Evolutionary conservation across 2,329 filamentous ascomycete genomes (phyloP).

Genomic region (Atkinsonella hypoxylon): DNA sequence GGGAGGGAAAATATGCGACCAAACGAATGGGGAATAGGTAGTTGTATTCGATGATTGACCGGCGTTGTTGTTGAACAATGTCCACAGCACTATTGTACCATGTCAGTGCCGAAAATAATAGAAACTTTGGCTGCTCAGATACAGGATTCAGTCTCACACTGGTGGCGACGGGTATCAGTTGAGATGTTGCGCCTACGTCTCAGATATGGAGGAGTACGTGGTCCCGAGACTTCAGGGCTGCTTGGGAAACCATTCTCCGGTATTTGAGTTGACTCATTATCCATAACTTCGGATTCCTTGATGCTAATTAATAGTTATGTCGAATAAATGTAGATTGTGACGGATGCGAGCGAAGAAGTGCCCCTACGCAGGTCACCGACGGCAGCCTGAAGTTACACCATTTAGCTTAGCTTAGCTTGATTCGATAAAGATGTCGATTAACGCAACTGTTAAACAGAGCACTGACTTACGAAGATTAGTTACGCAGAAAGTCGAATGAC

Average conservation of each 20-base stretch:
- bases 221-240: neutral
- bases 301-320: too few species aligned
- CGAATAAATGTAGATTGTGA: too few species aligned
- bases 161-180: neutral
- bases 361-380: too few species aligned
- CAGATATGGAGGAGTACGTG: neutral
- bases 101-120: neutral
- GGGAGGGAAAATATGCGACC: neutral
- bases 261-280: neutral
- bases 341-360: too few species aligned
- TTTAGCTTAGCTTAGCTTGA: too few species aligned
- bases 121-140: too few species aligned
- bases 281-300: neutral
- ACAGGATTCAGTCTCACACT: neutral
- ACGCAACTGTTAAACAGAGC: too few species aligned
- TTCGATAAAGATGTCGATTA: too few species aligned
- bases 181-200: neutral
- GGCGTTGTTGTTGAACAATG: neutral
- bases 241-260: neutral
- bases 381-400: too few species aligned
- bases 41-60: neutral
- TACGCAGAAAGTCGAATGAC: too few species aligned
- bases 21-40: neutral
- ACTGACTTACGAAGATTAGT: too few species aligned
- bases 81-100: neutral